These are phyloP conservation scores for Alnus glutinosa DNA, from an alignment of 306 rosid genomes.

Conservation along the genomic window DNA sequence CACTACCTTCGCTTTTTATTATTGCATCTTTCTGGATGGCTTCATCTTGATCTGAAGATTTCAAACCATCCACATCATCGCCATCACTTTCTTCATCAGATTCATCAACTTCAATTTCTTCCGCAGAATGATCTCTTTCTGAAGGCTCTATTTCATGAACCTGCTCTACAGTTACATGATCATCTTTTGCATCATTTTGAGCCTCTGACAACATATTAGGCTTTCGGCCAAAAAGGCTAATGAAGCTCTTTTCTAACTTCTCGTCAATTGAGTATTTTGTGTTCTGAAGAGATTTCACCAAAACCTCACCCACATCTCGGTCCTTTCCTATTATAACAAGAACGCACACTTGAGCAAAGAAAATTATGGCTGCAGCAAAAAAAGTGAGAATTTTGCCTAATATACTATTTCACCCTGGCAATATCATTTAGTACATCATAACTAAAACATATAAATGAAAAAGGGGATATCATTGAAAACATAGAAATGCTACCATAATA, in stretches of 20 bases:
- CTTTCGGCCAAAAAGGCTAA: slow-evolving; percentile 57
- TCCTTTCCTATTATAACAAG: slow-evolving; percentile 55
- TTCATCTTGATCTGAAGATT: slow-evolving; percentile 55
- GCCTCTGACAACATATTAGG: slow-evolving; percentile 36
- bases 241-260: slow-evolving; percentile 68
- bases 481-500: neutral
- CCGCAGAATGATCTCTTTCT: slow-evolving; percentile 34
- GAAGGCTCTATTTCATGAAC: slow-evolving; percentile 29
- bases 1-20: slow-evolving; percentile 23
- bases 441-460: neutral
- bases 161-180: slow-evolving; percentile 35
- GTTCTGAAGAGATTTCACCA: slow-evolving; percentile 85
- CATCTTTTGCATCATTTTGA: slow-evolving; percentile 29
- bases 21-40: slow-evolving; percentile 22
- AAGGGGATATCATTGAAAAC: neutral
- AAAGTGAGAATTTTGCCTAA: slow-evolving; percentile 3
- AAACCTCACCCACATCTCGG: slow-evolving; percentile 72
- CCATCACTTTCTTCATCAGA: slow-evolving; percentile 39
- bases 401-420: neutral
- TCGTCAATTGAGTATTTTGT: slow-evolving; percentile 77
- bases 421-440: neutral
- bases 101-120: slow-evolving; percentile 31
- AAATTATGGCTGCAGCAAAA: slow-evolving; percentile 10
- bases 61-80: slow-evolving; percentile 43
- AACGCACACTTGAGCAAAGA: slow-evolving; percentile 11